phyloP scores from a whole-genome alignment of 208 protist genomes.

The Angomonas ambiguus region DNA sequence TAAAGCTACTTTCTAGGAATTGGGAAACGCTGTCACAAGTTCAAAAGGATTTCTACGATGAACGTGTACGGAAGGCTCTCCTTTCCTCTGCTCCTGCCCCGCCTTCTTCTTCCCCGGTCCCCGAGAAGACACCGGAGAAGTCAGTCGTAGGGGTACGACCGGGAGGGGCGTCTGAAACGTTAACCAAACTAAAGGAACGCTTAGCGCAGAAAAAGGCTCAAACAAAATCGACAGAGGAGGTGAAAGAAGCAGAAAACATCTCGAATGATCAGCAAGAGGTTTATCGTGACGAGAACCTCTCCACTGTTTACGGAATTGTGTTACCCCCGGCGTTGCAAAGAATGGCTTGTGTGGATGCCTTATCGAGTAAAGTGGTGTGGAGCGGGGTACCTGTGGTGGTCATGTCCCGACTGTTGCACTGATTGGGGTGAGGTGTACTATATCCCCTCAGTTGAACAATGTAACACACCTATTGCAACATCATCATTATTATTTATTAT shows the following conservation, averaged over 20 bases:
- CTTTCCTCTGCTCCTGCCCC: background rate
- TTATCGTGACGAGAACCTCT: too few relatives aligned
- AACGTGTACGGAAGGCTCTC: conserved; percentile 23
- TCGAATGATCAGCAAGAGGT: background rate
- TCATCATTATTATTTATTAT: too few relatives aligned
- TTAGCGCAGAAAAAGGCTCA: conserved; percentile 20
- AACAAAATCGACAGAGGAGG: background rate
- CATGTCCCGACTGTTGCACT: too few relatives aligned
- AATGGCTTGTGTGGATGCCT: too few relatives aligned
- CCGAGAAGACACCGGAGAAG: conserved; percentile 4
- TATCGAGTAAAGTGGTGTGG: too few relatives aligned
- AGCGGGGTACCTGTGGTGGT: too few relatives aligned
- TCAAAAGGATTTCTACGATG: conserved; percentile 81
- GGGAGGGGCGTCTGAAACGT: background rate
- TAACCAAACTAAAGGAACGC: conserved; percentile 11
- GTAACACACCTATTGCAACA: too few relatives aligned
- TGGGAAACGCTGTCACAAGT: conserved; percentile 60
- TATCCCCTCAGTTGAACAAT: too few relatives aligned
- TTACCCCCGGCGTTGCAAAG: too few relatives aligned
- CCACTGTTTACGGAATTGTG: too few relatives aligned
- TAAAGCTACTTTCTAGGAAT: conserved; percentile 50
- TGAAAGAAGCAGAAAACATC: background rate
- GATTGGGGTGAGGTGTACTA: too few relatives aligned
- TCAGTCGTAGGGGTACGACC: background rate
- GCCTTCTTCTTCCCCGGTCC: background rate